Evolutionary conservation across 192 early-diverging fungal genomes (phyloP), one percentile per base, ranked within the genome.

Genomic region (Tieghemiomyces parasiticus): DNA sequence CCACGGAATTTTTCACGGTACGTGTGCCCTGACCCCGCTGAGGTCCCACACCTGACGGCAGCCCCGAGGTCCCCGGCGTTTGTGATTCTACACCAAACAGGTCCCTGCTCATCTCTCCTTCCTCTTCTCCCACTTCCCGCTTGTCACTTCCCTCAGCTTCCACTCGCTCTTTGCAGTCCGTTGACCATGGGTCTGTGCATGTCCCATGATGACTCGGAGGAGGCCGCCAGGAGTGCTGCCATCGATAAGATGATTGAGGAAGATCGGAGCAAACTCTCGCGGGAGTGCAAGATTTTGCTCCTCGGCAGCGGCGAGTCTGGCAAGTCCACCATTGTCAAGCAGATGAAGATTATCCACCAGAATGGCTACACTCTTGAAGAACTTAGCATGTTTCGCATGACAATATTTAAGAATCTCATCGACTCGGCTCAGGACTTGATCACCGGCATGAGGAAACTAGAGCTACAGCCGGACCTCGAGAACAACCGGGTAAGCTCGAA

Each of bases 291-390:
- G 58, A 75, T 79, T 46, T 61, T 80, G 51, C 71, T 76, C 32
- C 73, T 79, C 24, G 87, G 89, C 32, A 87, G 83, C 60, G 92
- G 91, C 54, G 92, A 95, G 74, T 93, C 91, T 52, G 92, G 91
- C 62, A 93, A 92, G 69, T 91, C 90, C 45, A 95, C 92, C 46
- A 92, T 95, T 61, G 82, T 95, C 19, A 95, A 95, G 64, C 92
- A 95, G 69, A 95, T 95, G 92, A 93, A 91, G 73, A 90, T 95
- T 66, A 92, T 95, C 63, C 89, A 93, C 71, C 88, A 91, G 69
- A 85, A 88, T 59, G 92, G 90, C 12, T 93, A 90, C 67, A 85
- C 84, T 8, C 73, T 74, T 61, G 84, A 90, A 25, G 92, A 93
- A 63, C 66, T 89, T 33, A 71, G 78, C 49, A 67, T 80, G 29